Evolutionary conservation across 768 basidiomycete genomes (phyloP).

Genomic region (Phallus indusiatus): DNA sequence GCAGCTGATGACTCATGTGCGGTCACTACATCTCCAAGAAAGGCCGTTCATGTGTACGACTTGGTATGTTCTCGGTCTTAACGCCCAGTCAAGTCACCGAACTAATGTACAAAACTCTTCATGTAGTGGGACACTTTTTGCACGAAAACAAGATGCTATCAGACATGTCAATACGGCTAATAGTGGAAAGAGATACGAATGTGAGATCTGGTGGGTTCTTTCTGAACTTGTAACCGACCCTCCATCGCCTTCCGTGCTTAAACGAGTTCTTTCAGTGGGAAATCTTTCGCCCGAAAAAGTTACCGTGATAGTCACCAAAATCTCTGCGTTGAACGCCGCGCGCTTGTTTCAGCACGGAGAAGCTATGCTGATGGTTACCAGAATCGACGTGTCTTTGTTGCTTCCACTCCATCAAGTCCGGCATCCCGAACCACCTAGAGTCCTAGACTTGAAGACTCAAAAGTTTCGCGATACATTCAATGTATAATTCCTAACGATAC

Average conservation of each 20-base stretch:
- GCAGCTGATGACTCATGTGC: slow-evolving; percentile 1
- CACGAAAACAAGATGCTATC: slow-evolving; percentile 3
- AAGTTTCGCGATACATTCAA: too few species aligned
- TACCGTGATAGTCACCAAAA: slow-evolving; percentile 3
- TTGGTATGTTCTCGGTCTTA: not conserved
- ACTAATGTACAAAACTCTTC: not conserved
- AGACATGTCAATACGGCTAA: not conserved
- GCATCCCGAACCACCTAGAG: too few species aligned
- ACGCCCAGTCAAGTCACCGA: too few species aligned
- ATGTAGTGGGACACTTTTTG: not conserved
- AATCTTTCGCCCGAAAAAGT: slow-evolving; percentile 5
- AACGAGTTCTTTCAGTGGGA: not conserved
- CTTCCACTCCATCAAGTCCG: too few species aligned
- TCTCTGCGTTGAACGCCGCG: not conserved
- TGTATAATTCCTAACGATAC: too few species aligned
- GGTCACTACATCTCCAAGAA: not conserved
- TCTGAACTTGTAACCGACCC: too few species aligned
- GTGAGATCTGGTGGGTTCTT: not conserved
- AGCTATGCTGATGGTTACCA: too few species aligned
- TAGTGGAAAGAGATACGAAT: not conserved
- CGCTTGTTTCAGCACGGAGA: not conserved
- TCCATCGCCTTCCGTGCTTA: not conserved
- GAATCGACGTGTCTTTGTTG: too few species aligned
- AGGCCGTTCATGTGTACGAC: slow-evolving; percentile 2
- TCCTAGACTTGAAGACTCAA: too few species aligned